Percentiles rank a stretch among this genome's conserved stretches.
Conservation (phyloP, 208 protist species). For the Trypanosoma melophagium region DNA sequence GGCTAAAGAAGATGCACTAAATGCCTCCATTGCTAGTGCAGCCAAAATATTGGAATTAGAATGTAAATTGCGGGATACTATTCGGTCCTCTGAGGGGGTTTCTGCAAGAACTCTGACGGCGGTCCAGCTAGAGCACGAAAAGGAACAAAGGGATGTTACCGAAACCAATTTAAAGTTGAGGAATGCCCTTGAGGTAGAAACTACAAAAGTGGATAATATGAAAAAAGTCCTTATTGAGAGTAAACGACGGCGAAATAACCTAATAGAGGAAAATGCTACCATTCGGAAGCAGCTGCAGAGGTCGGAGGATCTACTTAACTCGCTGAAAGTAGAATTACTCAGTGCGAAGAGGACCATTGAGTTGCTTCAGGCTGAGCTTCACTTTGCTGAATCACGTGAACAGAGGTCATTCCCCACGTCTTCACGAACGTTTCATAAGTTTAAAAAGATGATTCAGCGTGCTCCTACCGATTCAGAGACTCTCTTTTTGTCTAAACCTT, state of each 20-base stretch:
- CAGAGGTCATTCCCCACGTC: background rate
- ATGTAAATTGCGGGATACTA: background rate
- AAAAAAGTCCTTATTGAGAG: constrained; percentile 14
- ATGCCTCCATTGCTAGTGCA: constrained; percentile 1
- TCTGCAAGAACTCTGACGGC: background rate
- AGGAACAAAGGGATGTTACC: background rate
- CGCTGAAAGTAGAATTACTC: constrained; percentile 12
- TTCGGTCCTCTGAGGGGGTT: background rate
- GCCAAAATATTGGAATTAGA: background rate
- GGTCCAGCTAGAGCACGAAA: constrained; percentile 2
- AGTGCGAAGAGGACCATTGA: constrained; percentile 10
- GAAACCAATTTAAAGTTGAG: background rate
- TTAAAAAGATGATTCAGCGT: constrained; percentile 6
- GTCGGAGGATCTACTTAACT: constrained; percentile 5
- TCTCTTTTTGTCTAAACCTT: constrained; percentile 8
- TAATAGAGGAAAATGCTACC: constrained; percentile 15
- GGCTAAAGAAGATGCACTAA: constrained; percentile 6
- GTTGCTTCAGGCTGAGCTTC: constrained; percentile 9
- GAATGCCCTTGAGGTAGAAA: background rate
- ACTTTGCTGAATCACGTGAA: background rate
- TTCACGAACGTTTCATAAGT: constrained; percentile 9
- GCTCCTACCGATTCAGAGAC: background rate
- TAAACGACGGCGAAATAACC: background rate
- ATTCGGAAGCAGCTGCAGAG: constrained; percentile 7
- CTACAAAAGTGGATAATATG: constrained; percentile 8